These are phyloP conservation scores for Macroventuria anomochaeta DNA, from an alignment of 2,329 filamentous ascomycete genomes.

Conservation along the genomic window DNA sequence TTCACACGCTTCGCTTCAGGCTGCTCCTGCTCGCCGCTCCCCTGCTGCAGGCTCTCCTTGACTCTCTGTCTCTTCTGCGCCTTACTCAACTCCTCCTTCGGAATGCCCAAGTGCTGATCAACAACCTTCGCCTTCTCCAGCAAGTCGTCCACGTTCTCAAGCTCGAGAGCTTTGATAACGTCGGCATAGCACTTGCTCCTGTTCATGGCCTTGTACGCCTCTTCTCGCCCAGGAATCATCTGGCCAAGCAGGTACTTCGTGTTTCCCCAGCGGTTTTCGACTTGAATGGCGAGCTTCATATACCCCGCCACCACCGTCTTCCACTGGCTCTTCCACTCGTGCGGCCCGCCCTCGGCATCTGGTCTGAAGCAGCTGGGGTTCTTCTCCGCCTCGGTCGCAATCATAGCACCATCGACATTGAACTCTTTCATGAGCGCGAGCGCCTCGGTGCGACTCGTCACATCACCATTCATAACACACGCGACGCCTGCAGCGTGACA, in stretches of 20 bases:
- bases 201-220: constrained; percentile 67
- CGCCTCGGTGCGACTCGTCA: constrained; percentile 75
- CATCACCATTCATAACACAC: constrained; percentile 95
- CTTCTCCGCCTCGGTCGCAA: constrained; percentile 88
- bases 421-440: constrained; percentile 75
- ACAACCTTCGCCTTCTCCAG: constrained; percentile 67
- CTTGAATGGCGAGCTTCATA: constrained; percentile 72
- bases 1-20: constrained; percentile 39
- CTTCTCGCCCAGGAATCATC: constrained; percentile 80
- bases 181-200: constrained; percentile 74
- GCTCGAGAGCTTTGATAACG: constrained; percentile 68
- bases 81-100: constrained; percentile 56
- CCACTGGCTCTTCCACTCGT: constrained; percentile 68
- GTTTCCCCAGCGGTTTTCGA: constrained; percentile 88
- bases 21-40: constrained; percentile 17
- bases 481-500: constrained; percentile 87
- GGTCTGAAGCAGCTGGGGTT: constrained; percentile 88
- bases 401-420: constrained; percentile 95
- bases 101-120: constrained; percentile 69
- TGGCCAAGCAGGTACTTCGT: constrained; percentile 90
- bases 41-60: constrained; percentile 27
- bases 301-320: constrained; percentile 78
- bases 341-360: constrained; percentile 68
- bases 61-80: constrained; percentile 55
- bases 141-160: constrained; percentile 70